Percentiles rank a stretch among this genome's conserved stretches.
Conservation (phyloP, 768 basidiomycete species). For the Trametes meyenii region DNA sequence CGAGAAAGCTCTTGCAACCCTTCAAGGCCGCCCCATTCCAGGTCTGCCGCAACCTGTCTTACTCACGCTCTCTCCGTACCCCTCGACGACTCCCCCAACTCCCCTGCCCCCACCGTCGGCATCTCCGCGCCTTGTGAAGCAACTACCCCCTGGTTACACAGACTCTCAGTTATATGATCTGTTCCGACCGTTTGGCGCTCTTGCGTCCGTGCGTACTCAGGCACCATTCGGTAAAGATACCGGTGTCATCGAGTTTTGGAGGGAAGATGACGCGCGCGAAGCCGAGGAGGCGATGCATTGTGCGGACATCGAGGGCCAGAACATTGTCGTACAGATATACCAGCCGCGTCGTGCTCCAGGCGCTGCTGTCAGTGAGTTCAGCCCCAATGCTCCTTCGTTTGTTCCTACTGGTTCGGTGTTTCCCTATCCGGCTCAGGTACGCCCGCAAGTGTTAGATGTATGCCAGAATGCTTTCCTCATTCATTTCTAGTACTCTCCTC, state of each 20-base stretch:
- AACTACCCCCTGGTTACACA: slow-evolving; percentile 68
- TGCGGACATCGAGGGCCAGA: slow-evolving; percentile 79
- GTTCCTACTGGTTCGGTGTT: slow-evolving; percentile 71
- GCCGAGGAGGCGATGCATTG: slow-evolving; percentile 86
- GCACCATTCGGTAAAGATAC: slow-evolving; percentile 78
- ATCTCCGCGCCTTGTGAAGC: slow-evolving; percentile 80
- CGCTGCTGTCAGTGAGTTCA: slow-evolving; percentile 63
- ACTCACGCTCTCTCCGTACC: slow-evolving; percentile 80
- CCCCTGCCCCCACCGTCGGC: slow-evolving; percentile 77
- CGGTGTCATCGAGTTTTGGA: slow-evolving; percentile 84
- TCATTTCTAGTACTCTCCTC: slow-evolving; percentile 64
- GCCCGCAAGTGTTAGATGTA: slow-evolving; percentile 12
- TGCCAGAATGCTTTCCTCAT: slow-evolving; percentile 2
- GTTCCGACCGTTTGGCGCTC: slow-evolving; percentile 81
- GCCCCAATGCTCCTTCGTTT: slow-evolving; percentile 72
- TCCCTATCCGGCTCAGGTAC: slow-evolving; percentile 64
- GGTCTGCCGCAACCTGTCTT: slow-evolving; percentile 58
- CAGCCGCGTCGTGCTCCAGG: slow-evolving; percentile 59
- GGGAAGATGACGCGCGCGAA: slow-evolving; percentile 78
- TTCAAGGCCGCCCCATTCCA: slow-evolving; percentile 75
- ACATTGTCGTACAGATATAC: slow-evolving; percentile 82
- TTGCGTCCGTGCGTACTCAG: slow-evolving; percentile 75
- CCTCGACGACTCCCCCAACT: slow-evolving; percentile 75
- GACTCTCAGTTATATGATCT: slow-evolving; percentile 82
- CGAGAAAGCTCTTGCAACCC: slow-evolving; percentile 85